A percentile compares a stretch with the other conserved stretches of the same genome.
Evolutionary conservation across 179 eudicot genomes (phyloP).

Genomic region (Sideroxylon spinosum): DNA sequence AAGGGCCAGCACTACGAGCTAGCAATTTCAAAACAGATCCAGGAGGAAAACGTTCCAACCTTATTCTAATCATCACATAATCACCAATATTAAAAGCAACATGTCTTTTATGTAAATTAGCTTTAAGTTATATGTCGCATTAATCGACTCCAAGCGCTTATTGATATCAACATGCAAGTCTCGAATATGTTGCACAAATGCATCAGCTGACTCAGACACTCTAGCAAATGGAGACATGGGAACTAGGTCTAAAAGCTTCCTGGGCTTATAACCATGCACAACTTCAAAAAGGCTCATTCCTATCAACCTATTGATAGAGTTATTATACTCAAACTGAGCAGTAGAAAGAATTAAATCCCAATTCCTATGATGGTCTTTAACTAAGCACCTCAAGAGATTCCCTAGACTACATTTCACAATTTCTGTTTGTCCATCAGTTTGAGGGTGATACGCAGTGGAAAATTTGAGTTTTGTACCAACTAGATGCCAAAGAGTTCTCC

Average conservation of each 20-base stretch:
- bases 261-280: background rate
- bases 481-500: background rate
- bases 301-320: background rate
- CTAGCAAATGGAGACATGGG: background rate
- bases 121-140: too few relatives aligned
- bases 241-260: background rate
- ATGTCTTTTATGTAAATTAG: background rate
- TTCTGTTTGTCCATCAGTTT: background rate
- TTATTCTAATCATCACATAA: background rate
- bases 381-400: background rate
- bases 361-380: background rate
- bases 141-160: background rate
- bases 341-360: background rate
- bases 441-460: background rate
- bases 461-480: background rate
- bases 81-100: background rate
- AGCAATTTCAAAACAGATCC: background rate
- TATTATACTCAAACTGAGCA: background rate
- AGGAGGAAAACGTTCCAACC: background rate
- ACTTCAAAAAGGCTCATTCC: background rate
- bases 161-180: background rate
- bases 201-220: too few relatives aligned
- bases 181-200: background rate
- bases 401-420: background rate
- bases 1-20: background rate